Evolutionary conservation across 805 yeast genomes (phyloP), one percentile per base, ranked within the genome.

Genomic region (Hanseniaspora thailandica): DNA sequence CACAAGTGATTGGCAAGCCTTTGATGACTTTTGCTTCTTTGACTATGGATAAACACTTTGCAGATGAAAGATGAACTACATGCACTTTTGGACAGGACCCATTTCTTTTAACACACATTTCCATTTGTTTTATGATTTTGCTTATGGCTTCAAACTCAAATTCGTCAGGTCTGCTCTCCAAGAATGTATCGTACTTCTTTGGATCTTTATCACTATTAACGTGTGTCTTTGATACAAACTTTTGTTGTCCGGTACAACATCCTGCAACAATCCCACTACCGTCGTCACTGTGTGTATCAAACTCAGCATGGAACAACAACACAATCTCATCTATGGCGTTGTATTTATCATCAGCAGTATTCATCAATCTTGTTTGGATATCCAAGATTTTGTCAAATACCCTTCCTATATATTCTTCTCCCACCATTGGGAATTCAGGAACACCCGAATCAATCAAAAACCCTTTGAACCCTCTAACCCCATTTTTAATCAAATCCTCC

Each of bases 391-490:
- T 96, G 52, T 71, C 63, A 30, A 53, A 53, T 15, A 43, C 48
- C 7, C 23, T 19, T 39, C 75, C 71, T 45, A 90, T 82, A 63
- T 87, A 82, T 2, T 64, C 64, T 19, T 83, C 76, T 38, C 72
- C 74, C 51, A 89, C 82, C 58, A 84, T 86, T 1, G 97, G 97
- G 66, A 90, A 89, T 67, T 89, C 97, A 50, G 87, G 95, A 20
- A 90, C 97, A n/a, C 97, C 96, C 43, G 93, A 82, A 59, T 89
- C 95, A 62, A 89, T 87, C 69, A 90, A 68, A 61, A 89, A 90
- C 31, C 95, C 93, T 66, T 89, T 89, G 71, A 89, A 89, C 0
- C 97, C 97, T 43, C 96, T 74, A 6, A 90, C 96, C 47, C 97
- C 97, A 57, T 85, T 80, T 55, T 80, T 69, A 56, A 88, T 81